Base-by-base conservation (phyloP, 352 stramenopile genomes). In the Phytophthora hybrid region DNA sequence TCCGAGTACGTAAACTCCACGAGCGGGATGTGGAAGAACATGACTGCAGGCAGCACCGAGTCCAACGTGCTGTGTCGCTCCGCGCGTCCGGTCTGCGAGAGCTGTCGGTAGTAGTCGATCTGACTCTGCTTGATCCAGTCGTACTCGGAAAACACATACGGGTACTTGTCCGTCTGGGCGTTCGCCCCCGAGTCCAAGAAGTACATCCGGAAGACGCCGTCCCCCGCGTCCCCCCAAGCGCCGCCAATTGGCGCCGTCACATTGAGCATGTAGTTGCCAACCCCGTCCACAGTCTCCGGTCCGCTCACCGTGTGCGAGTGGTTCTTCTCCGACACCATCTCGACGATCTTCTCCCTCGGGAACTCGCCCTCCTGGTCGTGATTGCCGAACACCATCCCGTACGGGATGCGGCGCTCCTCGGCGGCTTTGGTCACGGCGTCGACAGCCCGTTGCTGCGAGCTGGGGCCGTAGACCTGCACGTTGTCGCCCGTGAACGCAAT, bases 21-120 rank as follows among this genome's bases (percentile, higher is more conserved):
- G 10, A 92, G 51, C 39, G 84, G 84, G 61, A 89, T 92, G 68
- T 92, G 82, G 74, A 89, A 88, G 72, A 90, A 92, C 82, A 92
- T 89, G 61, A 90, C 64, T 5, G 82, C 81, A 19, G 81, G 78
- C 23, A 83, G 37, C 4, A 71, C 70, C 19, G 70, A 68, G 19
- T 65, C 59, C 1, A 59, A 29, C 18, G 53, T 69, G 29, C 51
- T 67, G 59, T 82, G 74, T 32, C 57, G 59, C 18, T 77, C 64
- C n/a, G 26, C 34, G 21, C 70, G 57, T 46, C 62, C 56, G 13
- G 71, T 56, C 37, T 77, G 66, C 13, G 80, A 83, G 11, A 88
- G 59, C 7, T 69, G 18, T 1, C 66, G 69, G 53, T 88, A 84
- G 59, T 80, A 87, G 31, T 84, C 69, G 52, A 88, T 79, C 69